A percentile compares a stretch with the other conserved stretches of the same genome.
Evolutionary conservation across 2,329 filamentous ascomycete genomes (phyloP).

Genomic region (Monosporascus sp.): DNA sequence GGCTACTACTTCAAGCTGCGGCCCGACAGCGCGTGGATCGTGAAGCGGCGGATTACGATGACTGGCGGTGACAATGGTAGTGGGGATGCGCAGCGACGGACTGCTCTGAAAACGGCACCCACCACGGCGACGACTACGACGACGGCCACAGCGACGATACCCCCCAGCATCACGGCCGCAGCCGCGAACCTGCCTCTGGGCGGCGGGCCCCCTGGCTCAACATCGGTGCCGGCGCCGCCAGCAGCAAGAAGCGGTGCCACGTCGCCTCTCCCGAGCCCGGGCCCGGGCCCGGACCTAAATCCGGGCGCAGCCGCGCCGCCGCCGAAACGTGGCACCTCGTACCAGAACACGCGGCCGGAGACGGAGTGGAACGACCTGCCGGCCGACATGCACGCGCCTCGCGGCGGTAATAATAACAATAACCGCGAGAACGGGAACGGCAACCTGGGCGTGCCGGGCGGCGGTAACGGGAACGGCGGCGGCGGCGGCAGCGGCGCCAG

Average conservation of each 20-base stretch:
- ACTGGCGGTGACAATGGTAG: conserved; percentile 10
- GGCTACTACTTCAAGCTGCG: conserved; percentile 60
- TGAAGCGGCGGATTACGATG: conserved; percentile 39
- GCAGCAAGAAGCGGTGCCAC: conserved; percentile 4
- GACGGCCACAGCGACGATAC: neutral
- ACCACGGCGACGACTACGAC: neutral
- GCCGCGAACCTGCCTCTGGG: conserved; percentile 22
- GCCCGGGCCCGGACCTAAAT: neutral
- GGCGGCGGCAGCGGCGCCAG: conserved; percentile 43
- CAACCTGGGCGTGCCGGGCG: conserved; percentile 16
- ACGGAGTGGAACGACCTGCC: conserved; percentile 65
- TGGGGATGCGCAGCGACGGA: conserved; percentile 9
- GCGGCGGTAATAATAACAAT: conserved; percentile 1
- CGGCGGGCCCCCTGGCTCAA: neutral
- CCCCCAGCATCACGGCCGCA: conserved; percentile 22
- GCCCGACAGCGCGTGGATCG: conserved; percentile 58
- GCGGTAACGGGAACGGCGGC: conserved; percentile 34
- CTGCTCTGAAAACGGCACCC: neutral
- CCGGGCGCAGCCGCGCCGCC: conserved; percentile 11
- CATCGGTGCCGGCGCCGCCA: conserved; percentile 6
- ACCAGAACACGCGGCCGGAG: conserved; percentile 54
- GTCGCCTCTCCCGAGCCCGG: conserved; percentile 11
- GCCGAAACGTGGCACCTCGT: conserved; percentile 38
- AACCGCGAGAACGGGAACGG: neutral
- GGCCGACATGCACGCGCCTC: conserved; percentile 44